Evolutionary conservation across 805 yeast genomes (phyloP).

Genomic region (Yamadazyma scolyti): DNA sequence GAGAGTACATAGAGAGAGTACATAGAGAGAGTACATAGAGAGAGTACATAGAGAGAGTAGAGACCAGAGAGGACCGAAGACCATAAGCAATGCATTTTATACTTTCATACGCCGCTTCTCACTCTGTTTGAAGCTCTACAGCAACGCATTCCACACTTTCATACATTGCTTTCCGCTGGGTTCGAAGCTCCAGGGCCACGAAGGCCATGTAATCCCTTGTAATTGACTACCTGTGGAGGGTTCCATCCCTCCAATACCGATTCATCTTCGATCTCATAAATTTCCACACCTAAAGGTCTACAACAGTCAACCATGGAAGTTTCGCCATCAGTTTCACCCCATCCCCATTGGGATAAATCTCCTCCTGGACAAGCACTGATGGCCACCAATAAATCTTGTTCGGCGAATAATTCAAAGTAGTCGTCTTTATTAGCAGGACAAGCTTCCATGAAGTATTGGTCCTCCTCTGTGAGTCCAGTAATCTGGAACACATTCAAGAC

Average conservation of each 20-base stretch:
- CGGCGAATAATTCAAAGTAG: constrained; percentile 65
- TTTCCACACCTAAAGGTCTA: constrained; percentile 61
- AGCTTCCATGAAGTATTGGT: constrained; percentile 68
- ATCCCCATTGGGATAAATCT: constrained; percentile 63
- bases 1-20: too few species aligned
- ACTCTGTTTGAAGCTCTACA: too few species aligned
- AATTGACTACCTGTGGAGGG: constrained; percentile 47
- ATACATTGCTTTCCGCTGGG: background rate
- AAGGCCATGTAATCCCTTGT: constrained; percentile 57
- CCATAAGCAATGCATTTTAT: too few species aligned
- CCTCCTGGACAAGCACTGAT: constrained; percentile 71
- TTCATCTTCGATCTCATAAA: constrained; percentile 45
- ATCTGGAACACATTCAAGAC: constrained; percentile 68
- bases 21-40: too few species aligned
- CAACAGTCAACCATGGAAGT: constrained; percentile 60
- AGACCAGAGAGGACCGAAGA: too few species aligned
- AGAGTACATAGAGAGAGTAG: too few species aligned
- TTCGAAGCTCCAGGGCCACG: constrained; percentile 2
- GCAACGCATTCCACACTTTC: too few species aligned
- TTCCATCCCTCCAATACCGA: constrained; percentile 46
- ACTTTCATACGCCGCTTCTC: too few species aligned
- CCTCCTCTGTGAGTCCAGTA: constrained; percentile 62
- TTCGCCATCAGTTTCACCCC: constrained; percentile 54
- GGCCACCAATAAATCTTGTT: constrained; percentile 60
- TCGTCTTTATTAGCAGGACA: constrained; percentile 60